Evolutionary conservation across 1,139 yeast genomes (phyloP).

Genomic region (Candida sp.): DNA sequence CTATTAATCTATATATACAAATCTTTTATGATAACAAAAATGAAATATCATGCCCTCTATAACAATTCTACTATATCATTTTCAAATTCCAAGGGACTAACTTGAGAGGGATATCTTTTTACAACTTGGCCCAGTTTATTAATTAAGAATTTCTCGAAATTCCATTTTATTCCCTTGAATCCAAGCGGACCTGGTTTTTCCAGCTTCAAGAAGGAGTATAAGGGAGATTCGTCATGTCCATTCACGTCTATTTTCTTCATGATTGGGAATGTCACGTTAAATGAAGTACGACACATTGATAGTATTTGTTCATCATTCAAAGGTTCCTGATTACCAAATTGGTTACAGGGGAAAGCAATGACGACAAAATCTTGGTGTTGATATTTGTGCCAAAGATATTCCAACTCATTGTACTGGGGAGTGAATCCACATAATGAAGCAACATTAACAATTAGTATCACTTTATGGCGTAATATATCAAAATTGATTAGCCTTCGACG

Average conservation of each 20-base stretch:
- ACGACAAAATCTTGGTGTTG: conserved; percentile 26
- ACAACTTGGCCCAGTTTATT: conserved; percentile 71
- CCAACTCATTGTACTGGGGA: conserved; percentile 38
- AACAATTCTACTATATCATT: conserved; percentile 16
- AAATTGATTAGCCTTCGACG: conserved; percentile 14
- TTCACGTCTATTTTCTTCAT: conserved; percentile 35
- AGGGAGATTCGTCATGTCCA: conserved; percentile 25
- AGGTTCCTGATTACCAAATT: conserved; percentile 81
- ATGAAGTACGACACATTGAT: conserved; percentile 59
- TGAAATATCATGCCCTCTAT: no score
- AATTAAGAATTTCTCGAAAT: conserved; percentile 87
- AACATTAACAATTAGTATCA: conserved; percentile 40
- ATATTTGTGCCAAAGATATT: conserved; percentile 30
- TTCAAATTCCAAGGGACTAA: conserved; percentile 62
- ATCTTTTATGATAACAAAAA: no score
- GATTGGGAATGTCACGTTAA: conserved; percentile 50
- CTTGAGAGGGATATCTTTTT: conserved; percentile 64
- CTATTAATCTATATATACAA: no score
- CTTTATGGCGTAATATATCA: conserved; percentile 23
- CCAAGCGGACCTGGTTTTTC: conserved; percentile 56
- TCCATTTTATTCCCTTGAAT: conserved; percentile 86
- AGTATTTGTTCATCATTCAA: conserved; percentile 64
- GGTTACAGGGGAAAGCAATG: conserved; percentile 44
- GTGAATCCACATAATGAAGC: conserved; percentile 45
- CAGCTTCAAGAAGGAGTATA: conserved; percentile 30